Evolutionary conservation across 2,329 filamentous ascomycete species (phyloP), one percentile per base, ranked within the genome.

Genomic region (Achaetomium macrosporum): DNA sequence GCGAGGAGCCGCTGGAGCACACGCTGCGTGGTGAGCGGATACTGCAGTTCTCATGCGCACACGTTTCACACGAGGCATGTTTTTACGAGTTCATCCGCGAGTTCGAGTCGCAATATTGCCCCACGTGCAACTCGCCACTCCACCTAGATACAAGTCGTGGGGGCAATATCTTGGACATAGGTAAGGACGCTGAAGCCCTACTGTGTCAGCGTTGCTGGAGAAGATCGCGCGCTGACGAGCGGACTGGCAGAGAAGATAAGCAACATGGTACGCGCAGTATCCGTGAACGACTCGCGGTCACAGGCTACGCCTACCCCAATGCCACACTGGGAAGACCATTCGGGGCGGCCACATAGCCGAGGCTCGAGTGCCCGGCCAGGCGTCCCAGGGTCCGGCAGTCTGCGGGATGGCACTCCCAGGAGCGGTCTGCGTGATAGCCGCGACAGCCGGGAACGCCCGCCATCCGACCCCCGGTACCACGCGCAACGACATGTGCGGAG

Each of bases 31-130:
- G 93, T 55, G 93, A 99, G 73, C 84, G 90, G 61, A 90, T 99
- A 57, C 76, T 99, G 50, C 93, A 97, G 68, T 93, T 99, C 65
- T 95, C 91, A 6, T 99, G 93, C 71, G 82, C 85, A n/a, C 93
- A 99, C 71, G 92, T 99, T 55, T 90, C 92, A 11, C 93, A 99
- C 68, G 93, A 97, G 70, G 93, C 92, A 35, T 99, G 93, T 72
- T 97, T 99, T 68, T 97, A 97, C 73, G 93, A 99, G 71, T 96
- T 95, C 67, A 95, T 99, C 63, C 88, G 89, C 65, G 92, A 96
- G 66, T 88, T 92, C 54, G 91, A 97, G 61, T 88, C 88, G 49
- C 90, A 97, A 65, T 91, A 90, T 65, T 99, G 93, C 71, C 93
- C 93, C 29, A 87, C 88, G 59, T 99, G 93, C 71, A 87, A 96